Percentiles rank a stretch among this genome's conserved stretches.
phyloP scores from a whole-genome alignment of 768 basidiomycete species.

The Rhizopogon sp. region DNA sequence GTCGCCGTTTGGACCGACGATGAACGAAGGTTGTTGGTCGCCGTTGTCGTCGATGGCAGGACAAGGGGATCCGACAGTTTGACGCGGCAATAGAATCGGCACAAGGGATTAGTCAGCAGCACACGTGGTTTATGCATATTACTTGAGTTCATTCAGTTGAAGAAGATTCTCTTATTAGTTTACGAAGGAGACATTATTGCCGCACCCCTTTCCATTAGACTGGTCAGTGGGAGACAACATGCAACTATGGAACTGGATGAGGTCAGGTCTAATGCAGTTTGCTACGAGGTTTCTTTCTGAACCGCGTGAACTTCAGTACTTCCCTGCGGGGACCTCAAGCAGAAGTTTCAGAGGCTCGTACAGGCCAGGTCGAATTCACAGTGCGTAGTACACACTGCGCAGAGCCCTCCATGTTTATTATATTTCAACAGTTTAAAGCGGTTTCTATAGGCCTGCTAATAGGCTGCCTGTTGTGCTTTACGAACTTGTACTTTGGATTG shows the following conservation, averaged over 20 bases:
- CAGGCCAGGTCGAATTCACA: constrained; percentile 24
- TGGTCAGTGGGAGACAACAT: constrained; percentile 3
- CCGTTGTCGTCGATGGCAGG: constrained; percentile 29
- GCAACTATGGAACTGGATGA: constrained; percentile 15
- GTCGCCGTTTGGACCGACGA: constrained; percentile 25
- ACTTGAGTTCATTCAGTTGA: not conserved
- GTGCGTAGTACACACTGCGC: constrained; percentile 9
- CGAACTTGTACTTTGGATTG: constrained; percentile 84
- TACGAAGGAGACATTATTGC: no score
- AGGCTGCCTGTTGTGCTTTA: constrained; percentile 86
- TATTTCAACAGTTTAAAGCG: constrained; percentile 38
- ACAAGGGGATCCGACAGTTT: constrained; percentile 32
- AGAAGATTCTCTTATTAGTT: no score
- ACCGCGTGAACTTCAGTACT: not conserved
- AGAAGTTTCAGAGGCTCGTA: not conserved
- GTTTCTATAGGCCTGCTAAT: constrained; percentile 76
- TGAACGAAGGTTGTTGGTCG: constrained; percentile 20
- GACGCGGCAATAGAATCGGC: constrained; percentile 17
- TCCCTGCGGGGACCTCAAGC: constrained; percentile 9
- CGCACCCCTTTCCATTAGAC: no score
- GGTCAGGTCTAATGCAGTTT: constrained; percentile 10
- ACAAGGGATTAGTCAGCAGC: constrained; percentile 16
- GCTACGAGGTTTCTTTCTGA: not conserved
- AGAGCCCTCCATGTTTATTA: not conserved
- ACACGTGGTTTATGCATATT: constrained; percentile 19